Evolutionary conservation across 345 rosid genomes (phyloP).

Genomic region (Heritiera littoralis): DNA sequence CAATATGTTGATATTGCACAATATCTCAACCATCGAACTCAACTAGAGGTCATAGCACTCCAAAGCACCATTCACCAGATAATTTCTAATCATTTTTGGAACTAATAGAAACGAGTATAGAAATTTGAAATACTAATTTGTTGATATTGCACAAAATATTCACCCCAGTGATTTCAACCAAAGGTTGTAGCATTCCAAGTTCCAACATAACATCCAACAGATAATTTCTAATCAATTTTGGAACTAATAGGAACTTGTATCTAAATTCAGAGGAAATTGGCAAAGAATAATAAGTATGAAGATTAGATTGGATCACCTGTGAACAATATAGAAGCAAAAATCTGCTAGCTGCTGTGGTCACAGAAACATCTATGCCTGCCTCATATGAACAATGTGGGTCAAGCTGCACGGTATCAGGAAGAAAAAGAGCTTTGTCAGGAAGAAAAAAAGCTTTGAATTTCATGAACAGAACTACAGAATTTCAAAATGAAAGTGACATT

Average conservation of each 20-base stretch:
- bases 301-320: slow-evolving; percentile 48
- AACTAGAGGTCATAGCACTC: background rate
- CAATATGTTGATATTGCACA: background rate
- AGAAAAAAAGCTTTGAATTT: slow-evolving; percentile 14
- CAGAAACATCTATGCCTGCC: slow-evolving; percentile 61
- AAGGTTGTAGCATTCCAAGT: slow-evolving; percentile 1
- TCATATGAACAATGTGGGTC: slow-evolving; percentile 97
- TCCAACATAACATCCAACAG: slow-evolving; percentile 1
- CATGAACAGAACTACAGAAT: background rate
- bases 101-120: background rate
- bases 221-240: background rate
- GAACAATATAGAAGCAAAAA: slow-evolving; percentile 74
- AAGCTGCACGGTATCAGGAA: slow-evolving; percentile 56
- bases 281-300: background rate
- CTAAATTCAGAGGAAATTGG: background rate
- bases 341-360: slow-evolving; percentile 68
- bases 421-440: slow-evolving; percentile 15
- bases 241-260: background rate
- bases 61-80: background rate
- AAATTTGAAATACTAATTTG: background rate
- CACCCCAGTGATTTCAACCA: background rate
- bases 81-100: background rate
- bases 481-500: slow-evolving; percentile 11
- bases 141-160: slow-evolving; percentile 3
- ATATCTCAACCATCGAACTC: background rate